Evolutionary conservation across 306 rosid species (phyloP), one percentile per base, ranked within the genome.

Genomic region (Rosa persica): DNA sequence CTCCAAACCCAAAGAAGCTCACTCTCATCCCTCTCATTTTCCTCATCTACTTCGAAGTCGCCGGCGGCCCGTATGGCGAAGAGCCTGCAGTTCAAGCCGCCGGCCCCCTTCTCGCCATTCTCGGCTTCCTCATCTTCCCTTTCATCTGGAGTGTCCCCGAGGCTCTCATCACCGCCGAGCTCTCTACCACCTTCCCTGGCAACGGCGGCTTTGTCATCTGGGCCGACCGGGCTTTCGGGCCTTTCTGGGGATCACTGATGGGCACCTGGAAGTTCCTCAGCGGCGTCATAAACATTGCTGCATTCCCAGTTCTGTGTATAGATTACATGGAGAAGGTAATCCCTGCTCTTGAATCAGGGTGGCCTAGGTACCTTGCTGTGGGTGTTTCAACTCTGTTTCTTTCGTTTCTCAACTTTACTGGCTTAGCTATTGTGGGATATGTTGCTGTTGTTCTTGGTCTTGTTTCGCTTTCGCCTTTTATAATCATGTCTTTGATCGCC

Each of bases 191-290:
- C 44, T 85, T 62, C 54, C 88, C 86, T 5, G 88, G 86, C 13
- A 85, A 79, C 47, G 88, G 88, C 0, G 88, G 88, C 19, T 85
- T 69, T 30, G 88, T 85, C 48, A 85, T 85, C 11, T 85, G 88
- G 88, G 88, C 88, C 0, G 64, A 85, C 49, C 64, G 74, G 4
- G 86, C 88, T 4, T 85, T 85, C 16, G 88, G 88, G 0, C 85
- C 88, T 2, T 85, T 85, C 74, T 82, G 86, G 83, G 84, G 88
- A 3, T 82, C 83, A 5, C 13, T 85, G 1, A 85, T 85, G 88
- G 88, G 86, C 5, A 78, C 81, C 0, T 82, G 81, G 86, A 85
- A 85, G 78, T 82, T 79, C 60, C 72, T 85, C 3, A 81, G 88
- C 13, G 83, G 83, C 0, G 86, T 85, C 39, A 85, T 85, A 39